Conservation (phyloP, 2,329 filamentous ascomycete species). For the Phaeosphaeria sp. region DNA sequence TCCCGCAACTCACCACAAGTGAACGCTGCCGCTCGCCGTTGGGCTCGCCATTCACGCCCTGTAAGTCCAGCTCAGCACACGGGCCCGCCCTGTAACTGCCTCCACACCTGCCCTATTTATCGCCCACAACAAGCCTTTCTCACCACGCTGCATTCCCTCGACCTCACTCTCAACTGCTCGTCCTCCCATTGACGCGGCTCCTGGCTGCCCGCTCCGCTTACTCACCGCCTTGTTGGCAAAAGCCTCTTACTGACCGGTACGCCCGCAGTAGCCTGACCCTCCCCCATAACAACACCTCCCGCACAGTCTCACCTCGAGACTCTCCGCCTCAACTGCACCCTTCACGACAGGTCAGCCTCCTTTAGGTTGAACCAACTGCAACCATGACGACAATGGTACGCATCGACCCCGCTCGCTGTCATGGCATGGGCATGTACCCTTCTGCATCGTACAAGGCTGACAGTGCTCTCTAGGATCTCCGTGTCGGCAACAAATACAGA, state of each 20-base stretch:
- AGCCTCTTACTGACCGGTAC: conserved; percentile 49
- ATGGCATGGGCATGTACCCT: conserved; percentile 17
- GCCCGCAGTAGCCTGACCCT: conserved; percentile 46
- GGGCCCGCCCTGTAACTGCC: conserved; percentile 29
- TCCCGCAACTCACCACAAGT: conserved; percentile 17
- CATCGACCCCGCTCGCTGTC: conserved; percentile 44
- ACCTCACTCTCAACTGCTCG: conserved; percentile 23
- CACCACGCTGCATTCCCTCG: conserved; percentile 16
- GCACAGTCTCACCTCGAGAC: conserved; percentile 26
- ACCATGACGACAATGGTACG: conserved; percentile 70
- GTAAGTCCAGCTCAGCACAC: conserved; percentile 44
- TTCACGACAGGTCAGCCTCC: conserved; percentile 39
- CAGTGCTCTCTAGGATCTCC: conserved; percentile 75
- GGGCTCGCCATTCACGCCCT: conserved; percentile 46
- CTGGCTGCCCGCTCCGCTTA: conserved; percentile 44
- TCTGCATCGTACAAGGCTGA: conserved; percentile 29
- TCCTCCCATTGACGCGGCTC: conserved; percentile 24
- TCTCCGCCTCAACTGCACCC: conserved; percentile 24
- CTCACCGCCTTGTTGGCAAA: conserved; percentile 53
- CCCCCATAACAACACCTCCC: conserved; percentile 33
- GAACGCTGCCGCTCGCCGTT: conserved; percentile 39
- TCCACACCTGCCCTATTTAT: conserved; percentile 21
- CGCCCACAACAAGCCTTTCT: conserved; percentile 20
- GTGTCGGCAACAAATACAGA: conserved; percentile 99
- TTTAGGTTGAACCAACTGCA: conserved; percentile 37